These are phyloP conservation scores for Plasmopara halstedii DNA, from an alignment of 352 stramenopile species.

Conservation along the genomic window DNA sequence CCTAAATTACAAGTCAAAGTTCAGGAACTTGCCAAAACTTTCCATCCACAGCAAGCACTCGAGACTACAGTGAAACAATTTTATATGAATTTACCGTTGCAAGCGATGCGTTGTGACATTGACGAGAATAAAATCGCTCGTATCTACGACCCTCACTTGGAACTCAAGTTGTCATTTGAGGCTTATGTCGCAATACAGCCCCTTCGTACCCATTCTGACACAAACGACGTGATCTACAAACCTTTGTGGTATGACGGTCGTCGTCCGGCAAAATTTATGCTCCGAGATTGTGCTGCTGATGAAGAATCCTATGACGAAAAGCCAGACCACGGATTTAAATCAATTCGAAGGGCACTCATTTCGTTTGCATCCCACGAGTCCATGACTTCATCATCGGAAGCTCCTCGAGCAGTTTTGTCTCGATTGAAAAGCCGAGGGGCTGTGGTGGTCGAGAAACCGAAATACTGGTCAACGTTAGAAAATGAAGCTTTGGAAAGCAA, in stretches of 20 bases:
- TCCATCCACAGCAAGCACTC: constrained; percentile 56
- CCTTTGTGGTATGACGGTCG: constrained; percentile 23
- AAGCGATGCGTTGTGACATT: constrained; percentile 31
- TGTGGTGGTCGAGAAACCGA: no score
- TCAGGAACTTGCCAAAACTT: constrained; percentile 33
- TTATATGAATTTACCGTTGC: constrained; percentile 30
- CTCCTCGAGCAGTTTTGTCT: constrained; percentile 6
- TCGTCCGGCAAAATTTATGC: constrained; percentile 22
- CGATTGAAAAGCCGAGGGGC: no score
- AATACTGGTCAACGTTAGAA: constrained; percentile 14
- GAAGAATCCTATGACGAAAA: constrained; percentile 13
- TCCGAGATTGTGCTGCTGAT: constrained; percentile 16
- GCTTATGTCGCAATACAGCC: constrained; percentile 29
- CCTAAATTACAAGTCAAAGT: constrained; percentile 31
- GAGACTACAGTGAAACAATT: constrained; percentile 60
- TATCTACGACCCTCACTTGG: constrained; percentile 27
- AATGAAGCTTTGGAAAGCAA: constrained; percentile 11
- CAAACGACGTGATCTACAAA: constrained; percentile 25
- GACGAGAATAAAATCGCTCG: constrained; percentile 28
- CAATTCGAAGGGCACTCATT: constrained; percentile 12
- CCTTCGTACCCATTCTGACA: constrained; percentile 17
- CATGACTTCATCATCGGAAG: constrained; percentile 3
- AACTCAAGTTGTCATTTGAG: constrained; percentile 42
- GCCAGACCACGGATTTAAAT: constrained; percentile 14
- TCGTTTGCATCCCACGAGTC: constrained; percentile 17